Percentiles rank a stretch among this genome's conserved stretches.
Conservation (phyloP, 345 rosid genomes). For the Pistacia atlantica region DNA sequence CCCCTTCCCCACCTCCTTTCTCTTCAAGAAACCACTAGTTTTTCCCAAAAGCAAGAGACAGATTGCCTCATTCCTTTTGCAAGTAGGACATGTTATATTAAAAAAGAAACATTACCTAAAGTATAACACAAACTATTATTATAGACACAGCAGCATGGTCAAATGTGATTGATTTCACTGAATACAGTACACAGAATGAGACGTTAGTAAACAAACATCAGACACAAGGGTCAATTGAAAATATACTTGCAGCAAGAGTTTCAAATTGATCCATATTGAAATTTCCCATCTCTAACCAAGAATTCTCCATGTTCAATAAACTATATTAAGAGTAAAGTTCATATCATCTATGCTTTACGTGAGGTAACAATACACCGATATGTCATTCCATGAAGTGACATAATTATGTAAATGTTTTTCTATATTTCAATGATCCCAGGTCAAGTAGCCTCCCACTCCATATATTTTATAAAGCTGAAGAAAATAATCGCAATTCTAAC, state of each 20-base stretch:
- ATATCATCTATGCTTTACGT: constrained; percentile 4
- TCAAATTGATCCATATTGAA: background rate
- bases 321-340: background rate
- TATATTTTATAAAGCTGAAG: background rate
- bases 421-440: constrained; percentile 1
- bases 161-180: background rate
- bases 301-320: background rate
- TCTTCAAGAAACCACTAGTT: constrained; percentile 2
- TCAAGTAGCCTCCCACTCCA: background rate
- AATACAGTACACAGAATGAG: background rate
- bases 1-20: background rate
- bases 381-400: background rate
- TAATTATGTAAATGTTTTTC: background rate
- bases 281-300: background rate
- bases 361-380: background rate
- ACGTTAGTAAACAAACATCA: background rate
- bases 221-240: background rate
- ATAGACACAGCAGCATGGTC: background rate
- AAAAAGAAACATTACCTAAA: background rate
- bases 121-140: background rate
- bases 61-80: background rate
- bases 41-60: background rate
- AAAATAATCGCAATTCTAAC: background rate
- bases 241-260: background rate
- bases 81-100: background rate